Base-by-base conservation (phyloP, 257 asterid species). In the Nicotiana paniculata region DNA sequence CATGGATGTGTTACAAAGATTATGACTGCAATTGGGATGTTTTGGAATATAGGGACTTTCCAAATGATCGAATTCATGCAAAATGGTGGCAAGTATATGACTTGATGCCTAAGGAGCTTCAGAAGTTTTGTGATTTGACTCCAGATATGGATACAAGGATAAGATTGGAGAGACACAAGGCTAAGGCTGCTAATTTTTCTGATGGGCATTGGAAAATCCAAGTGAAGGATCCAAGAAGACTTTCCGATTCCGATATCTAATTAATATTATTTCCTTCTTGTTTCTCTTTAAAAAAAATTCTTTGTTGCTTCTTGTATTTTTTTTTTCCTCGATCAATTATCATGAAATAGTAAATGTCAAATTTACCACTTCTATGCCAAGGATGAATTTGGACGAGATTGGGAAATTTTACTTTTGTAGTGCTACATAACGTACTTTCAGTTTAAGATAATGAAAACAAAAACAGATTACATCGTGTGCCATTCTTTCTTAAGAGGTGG, bases 11-110 rank as follows among this genome's bases (percentile, higher is more conserved):
- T 53, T 61, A 64, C n/a, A 59, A 86, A 24, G 92, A 90, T 15
- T 86, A 83, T 21, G 98, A 95, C 63, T 93, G 98, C 51, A 95
- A 93, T 37, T 95, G 98, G 98, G 97, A 91, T 65, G 77, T 18
- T 30, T 5, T 65, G 82, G 77, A 70, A 3, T 89, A 83, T n/a
- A 88, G 83, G 10, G 54, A 90, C 10, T 91, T 88, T 65, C 96
- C 94, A 3, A 93, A 96, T 79, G 89, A 90, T 53, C 85, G 83
- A 12, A 94, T 93, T 59, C 98, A 95, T 70, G 37, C 81, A 81
- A 88, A 87, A 86, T 95, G 97, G 98, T 90, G 97, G 97, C 69
- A 84, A 26, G 90, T 92, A 66, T 89, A 89, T 57, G 69, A 85
- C 39, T 72, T 70, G 21, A 92, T 92, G 95, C 93, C 97, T 3